Conservation (phyloP, 306 rosid species). For the Trichosanthes truncata region DNA sequence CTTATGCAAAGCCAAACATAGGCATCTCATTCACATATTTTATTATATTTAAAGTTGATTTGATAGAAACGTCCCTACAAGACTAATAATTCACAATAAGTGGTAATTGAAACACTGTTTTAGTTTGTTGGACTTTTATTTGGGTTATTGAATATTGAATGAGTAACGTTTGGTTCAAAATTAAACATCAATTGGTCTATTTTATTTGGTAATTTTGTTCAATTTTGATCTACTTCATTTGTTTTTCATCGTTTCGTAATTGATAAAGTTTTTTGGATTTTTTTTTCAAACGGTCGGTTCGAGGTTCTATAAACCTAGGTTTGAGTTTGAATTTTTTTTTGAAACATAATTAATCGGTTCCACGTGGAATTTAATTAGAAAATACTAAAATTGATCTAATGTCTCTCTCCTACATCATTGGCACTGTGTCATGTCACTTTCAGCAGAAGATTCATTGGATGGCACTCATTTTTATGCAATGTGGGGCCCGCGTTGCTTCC, state of each 20-base stretch:
- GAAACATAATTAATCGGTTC: background rate
- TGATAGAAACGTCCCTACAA: too few relatives aligned
- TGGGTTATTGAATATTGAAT: too few relatives aligned
- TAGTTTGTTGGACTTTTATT: background rate
- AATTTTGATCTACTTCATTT: too few relatives aligned
- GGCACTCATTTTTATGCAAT: background rate
- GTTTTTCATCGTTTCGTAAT: too few relatives aligned
- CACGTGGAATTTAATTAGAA: background rate
- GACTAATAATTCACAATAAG: too few relatives aligned
- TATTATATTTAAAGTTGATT: too few relatives aligned
- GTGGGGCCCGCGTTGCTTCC: background rate
- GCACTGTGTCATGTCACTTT: too few relatives aligned
- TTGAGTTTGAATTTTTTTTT: too few relatives aligned
- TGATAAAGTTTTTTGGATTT: background rate
- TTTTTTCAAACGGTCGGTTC: background rate
- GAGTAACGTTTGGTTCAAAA: too few relatives aligned
- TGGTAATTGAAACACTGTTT: background rate
- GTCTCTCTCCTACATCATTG: background rate
- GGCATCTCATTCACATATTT: background rate
- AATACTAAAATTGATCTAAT: background rate
- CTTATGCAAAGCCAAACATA: background rate
- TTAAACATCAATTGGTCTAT: background rate
- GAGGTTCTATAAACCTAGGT: too few relatives aligned
- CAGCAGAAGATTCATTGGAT: background rate
- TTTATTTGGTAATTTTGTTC: too few relatives aligned